Evolutionary conservation across 768 basidiomycete genomes (phyloP).

Genomic region (Tylopilus plumbeoviolaceoides): DNA sequence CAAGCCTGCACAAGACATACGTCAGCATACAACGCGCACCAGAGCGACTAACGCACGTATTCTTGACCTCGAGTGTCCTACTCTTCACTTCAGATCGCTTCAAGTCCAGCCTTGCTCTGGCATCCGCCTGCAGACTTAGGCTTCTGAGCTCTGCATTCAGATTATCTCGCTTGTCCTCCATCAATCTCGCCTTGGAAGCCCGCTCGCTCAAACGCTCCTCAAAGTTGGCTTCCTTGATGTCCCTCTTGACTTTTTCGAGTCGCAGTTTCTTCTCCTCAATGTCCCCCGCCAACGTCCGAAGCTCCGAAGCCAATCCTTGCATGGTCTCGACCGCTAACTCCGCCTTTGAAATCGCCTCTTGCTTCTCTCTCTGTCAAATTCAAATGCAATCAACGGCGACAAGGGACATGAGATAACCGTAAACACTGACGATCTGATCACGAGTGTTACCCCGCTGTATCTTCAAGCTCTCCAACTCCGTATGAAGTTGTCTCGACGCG

Average conservation of each 20-base stretch:
- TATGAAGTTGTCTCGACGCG: constrained; percentile 53
- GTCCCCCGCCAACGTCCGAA: constrained; percentile 53
- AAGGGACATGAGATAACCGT: background rate
- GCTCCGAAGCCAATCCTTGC: constrained; percentile 49
- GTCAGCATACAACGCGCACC: background rate
- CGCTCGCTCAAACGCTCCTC: constrained; percentile 61
- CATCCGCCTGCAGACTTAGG: constrained; percentile 75
- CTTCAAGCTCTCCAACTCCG: constrained; percentile 50
- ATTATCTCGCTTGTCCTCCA: constrained; percentile 68
- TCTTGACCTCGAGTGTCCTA: constrained; percentile 63
- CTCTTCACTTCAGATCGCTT: constrained; percentile 63
- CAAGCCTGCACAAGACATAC: constrained; percentile 45
- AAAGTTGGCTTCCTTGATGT: constrained; percentile 57
- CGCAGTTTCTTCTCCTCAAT: constrained; percentile 66
- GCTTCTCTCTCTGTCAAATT: constrained; percentile 42
- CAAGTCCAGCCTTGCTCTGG: constrained; percentile 73
- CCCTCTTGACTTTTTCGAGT: constrained; percentile 54
- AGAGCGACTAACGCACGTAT: constrained; percentile 46
- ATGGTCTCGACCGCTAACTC: constrained; percentile 57
- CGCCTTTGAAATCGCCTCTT: constrained; percentile 45
- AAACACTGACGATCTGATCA: constrained; percentile 51
- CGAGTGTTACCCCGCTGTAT: constrained; percentile 48
- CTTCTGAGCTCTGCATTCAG: constrained; percentile 67
- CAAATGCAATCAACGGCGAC: background rate
- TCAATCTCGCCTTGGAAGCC: constrained; percentile 43